Percentiles rank a stretch among this genome's conserved stretches.
Conservation (phyloP, 2,329 filamentous ascomycete genomes). For the Xylaria sp. region DNA sequence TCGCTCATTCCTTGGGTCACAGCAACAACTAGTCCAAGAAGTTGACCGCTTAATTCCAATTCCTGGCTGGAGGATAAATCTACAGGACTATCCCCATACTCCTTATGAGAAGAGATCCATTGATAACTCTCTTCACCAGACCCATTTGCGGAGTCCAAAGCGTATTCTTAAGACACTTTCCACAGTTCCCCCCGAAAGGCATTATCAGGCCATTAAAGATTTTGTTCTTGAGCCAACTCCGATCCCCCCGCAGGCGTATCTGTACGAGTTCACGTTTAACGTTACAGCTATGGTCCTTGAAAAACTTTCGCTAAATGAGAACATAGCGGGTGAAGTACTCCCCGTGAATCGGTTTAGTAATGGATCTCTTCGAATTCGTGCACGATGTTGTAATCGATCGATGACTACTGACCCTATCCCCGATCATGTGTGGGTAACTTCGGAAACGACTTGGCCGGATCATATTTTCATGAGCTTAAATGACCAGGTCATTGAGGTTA, state of each 20-base stretch:
- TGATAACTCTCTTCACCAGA: conserved; percentile 58
- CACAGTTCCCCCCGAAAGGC: conserved; percentile 45
- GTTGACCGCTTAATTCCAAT: conserved; percentile 42
- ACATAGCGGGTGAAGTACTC: conserved; percentile 46
- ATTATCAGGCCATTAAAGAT: conserved; percentile 68
- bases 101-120: conserved; percentile 56
- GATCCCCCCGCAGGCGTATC: conserved; percentile 50
- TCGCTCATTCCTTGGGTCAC: background rate
- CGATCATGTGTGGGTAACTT: conserved; percentile 68
- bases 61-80: conserved; percentile 37
- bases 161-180: conserved; percentile 50
- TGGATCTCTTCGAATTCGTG: conserved; percentile 70
- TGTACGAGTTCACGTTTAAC: conserved; percentile 60
- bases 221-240: conserved; percentile 61
- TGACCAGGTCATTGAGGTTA: conserved; percentile 62
- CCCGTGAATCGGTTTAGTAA: conserved; percentile 56
- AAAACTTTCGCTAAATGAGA: conserved; percentile 50
- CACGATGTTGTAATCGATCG: conserved; percentile 68
- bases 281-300: conserved; percentile 52
- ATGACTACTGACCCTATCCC: conserved; percentile 44
- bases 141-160: conserved; percentile 59
- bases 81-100: conserved; percentile 54
- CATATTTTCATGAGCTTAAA: conserved; percentile 78
- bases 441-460: conserved; percentile 76
- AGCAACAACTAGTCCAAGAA: conserved; percentile 5